Evolutionary conservation across 1,139 yeast genomes (phyloP), one percentile per base, ranked within the genome.

Genomic region (Lodderomyces parapsilosis): DNA sequence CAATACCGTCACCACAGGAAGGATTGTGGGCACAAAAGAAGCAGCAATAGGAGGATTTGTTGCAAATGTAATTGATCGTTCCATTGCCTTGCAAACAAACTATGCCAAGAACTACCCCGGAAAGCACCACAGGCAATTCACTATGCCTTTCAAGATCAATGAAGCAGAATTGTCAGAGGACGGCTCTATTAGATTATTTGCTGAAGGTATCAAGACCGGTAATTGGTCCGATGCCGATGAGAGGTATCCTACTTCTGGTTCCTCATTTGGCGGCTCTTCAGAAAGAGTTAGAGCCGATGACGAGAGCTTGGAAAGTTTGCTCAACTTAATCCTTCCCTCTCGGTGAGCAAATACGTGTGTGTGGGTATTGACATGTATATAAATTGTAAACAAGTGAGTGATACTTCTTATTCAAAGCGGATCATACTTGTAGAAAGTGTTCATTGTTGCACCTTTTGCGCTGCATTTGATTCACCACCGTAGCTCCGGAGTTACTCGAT

Each of bases 1-100:
- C 45, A 79, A 80, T 28, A 69, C 71, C 44, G 70, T 83, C 30
- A 83, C 81, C 11, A 86, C 86, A 13, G 96, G 94, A 48, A 81
- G 96, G 68, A 66, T 79, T 37, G 68, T 85, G 33, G 74, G 70
- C 40, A 65, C 68, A 38, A 69, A 76, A 46, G 74, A 72, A 41
- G 83, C 82, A 23, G 91, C 88, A 7, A 71, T 85, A 51, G 94
- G 86, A 56, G 96, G 96, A n/a, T 85, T 86, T 52, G 72, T 83
- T 36, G 81, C 74, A 10, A 57, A 58, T 52, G 68, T 58, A 4
- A 65, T 63, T 48, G 76, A 71, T 43, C 62, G 72, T 45, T 61
- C 68, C 23, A 62, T 64, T 24, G 55, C 64, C 32, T 68, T 71
- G 51, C 78, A 71, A 51, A 58, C 60, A 44, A 72, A 72, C 55